Evolutionary conservation across 2,329 filamentous ascomycete species (phyloP).

Genomic region (Dactylonectria estremocensis): DNA sequence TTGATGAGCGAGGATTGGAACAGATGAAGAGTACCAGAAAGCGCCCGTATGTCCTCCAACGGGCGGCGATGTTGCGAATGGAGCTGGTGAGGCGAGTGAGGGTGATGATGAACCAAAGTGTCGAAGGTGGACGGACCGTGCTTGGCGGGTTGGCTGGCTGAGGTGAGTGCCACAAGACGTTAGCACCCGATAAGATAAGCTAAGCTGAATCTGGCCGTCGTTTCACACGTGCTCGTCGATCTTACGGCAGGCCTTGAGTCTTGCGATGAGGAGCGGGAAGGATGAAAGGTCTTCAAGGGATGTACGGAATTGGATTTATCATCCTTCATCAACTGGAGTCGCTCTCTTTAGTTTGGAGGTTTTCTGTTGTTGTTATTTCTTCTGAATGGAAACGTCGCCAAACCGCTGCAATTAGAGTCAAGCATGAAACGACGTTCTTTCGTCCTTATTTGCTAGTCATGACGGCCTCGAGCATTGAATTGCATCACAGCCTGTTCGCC

Average conservation of each 20-base stretch:
- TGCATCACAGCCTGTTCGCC: not conserved
- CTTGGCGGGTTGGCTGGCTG: conserved; percentile 8
- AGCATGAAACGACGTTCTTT: not conserved
- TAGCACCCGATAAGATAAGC: conserved; percentile 32
- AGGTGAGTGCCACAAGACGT: conserved; percentile 29
- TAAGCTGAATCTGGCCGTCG: conserved; percentile 20
- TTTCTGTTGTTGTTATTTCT: too few relatives aligned
- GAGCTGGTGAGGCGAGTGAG: conserved; percentile 26
- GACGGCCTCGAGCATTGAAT: not conserved
- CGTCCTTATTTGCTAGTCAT: too few relatives aligned
- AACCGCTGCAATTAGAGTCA: not conserved
- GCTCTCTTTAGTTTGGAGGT: too few relatives aligned
- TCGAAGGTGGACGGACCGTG: conserved; percentile 21
- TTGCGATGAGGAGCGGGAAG: not conserved
- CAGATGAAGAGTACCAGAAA: not conserved
- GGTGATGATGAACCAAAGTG: conserved; percentile 23
- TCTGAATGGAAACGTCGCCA: too few relatives aligned
- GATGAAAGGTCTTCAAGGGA: not conserved
- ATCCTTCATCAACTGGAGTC: too few relatives aligned
- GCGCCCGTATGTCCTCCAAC: conserved; percentile 8
- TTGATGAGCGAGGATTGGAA: not conserved
- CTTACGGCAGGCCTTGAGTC: not conserved
- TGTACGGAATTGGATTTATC: not conserved
- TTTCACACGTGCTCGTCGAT: conserved; percentile 22
- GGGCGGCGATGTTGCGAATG: conserved; percentile 11